phyloP scores from a whole-genome alignment of 139 green algal genomes.

The Deuterostichococcus epilithicus region DNA sequence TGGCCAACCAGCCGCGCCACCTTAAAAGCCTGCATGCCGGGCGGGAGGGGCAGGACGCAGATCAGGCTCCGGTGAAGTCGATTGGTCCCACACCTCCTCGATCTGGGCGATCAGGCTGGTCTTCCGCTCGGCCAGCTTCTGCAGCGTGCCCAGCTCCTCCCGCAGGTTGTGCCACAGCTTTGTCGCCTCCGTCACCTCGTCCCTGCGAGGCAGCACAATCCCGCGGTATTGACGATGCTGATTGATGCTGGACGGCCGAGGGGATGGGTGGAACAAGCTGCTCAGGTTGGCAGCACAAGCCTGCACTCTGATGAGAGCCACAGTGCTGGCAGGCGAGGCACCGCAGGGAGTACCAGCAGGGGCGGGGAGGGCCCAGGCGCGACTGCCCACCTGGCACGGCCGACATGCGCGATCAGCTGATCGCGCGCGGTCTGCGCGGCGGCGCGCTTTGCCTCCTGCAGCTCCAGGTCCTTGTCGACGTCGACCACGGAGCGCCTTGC shows the following conservation, averaged over 20 bases:
- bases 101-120: not conserved
- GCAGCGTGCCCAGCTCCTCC: conserved; percentile 19
- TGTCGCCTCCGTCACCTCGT: conserved; percentile 12
- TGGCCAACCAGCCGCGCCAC: too few relatives aligned
- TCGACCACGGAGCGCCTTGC: conserved; percentile 16
- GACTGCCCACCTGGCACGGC: not conserved
- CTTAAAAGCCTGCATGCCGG: too few relatives aligned
- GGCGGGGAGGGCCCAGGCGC: too few relatives aligned
- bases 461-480: conserved; percentile 46
- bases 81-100: conserved; percentile 9
- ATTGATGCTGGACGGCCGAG: too few relatives aligned
- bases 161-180: conserved; percentile 24
- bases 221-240: too few relatives aligned
- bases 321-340: too few relatives aligned
- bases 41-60: too few relatives aligned
- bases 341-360: too few relatives aligned
- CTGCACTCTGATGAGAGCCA: too few relatives aligned
- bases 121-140: conserved; percentile 8
- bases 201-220: conserved; percentile 13
- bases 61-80: too few relatives aligned
- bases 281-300: too few relatives aligned
- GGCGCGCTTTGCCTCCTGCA: conserved; percentile 25
- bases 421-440: conserved; percentile 13
- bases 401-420: not conserved
- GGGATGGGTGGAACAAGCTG: too few relatives aligned